Percentiles rank a stretch among this genome's conserved stretches.
phyloP scores from a whole-genome alignment of 2,329 filamentous ascomycete species.

The Alternaria sp. region DNA sequence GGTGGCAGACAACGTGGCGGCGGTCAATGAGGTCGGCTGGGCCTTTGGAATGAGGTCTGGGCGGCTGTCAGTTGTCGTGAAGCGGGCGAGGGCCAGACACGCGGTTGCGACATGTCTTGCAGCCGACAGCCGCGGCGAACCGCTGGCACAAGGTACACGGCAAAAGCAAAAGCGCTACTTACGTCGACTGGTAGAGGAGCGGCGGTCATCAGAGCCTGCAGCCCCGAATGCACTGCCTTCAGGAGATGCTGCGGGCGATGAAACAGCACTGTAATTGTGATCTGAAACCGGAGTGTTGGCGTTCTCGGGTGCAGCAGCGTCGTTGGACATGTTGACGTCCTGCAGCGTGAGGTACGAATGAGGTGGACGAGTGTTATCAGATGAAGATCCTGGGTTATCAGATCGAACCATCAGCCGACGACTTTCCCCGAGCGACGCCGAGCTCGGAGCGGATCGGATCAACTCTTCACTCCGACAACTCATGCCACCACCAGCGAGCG shows the following conservation, averaged over 20 bases:
- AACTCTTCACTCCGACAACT: not conserved
- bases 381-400: constrained; percentile 35
- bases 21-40: constrained; percentile 13
- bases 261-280: constrained; percentile 5
- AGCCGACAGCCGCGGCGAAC: constrained; percentile 19
- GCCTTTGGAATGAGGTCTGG: constrained; percentile 21
- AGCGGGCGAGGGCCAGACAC: not conserved
- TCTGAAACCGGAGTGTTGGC: constrained; percentile 21
- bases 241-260: constrained; percentile 14
- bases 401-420: constrained; percentile 31
- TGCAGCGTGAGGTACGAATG: constrained; percentile 21
- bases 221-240: constrained; percentile 2
- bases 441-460: constrained; percentile 27
- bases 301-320: constrained; percentile 15
- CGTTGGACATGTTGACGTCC: constrained; percentile 30
- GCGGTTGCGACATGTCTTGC: constrained; percentile 2
- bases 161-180: constrained; percentile 23
- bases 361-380: constrained; percentile 26
- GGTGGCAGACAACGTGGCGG: constrained; percentile 41
- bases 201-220: constrained; percentile 26
- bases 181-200: constrained; percentile 28
- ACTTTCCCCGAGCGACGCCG: constrained; percentile 23
- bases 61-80: constrained; percentile 16
- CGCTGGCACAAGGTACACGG: constrained; percentile 2
- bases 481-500: not conserved